Evolutionary conservation across 306 rosid species (phyloP), one percentile per base, ranked within the genome.

Genomic region (Delonix regia): DNA sequence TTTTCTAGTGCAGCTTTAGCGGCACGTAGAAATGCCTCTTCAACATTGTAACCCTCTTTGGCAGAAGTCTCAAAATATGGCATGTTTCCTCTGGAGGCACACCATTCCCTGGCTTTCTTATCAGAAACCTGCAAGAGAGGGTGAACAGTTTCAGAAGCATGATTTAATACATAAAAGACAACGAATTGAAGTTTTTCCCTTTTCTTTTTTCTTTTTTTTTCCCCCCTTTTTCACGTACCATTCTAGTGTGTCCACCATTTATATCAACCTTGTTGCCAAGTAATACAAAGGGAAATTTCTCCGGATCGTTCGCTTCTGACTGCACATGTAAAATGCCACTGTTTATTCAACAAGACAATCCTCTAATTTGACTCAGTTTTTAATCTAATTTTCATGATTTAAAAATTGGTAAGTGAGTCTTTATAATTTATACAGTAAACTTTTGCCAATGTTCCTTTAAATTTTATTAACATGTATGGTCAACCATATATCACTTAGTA

Each of bases 11-110:
- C 71, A 12, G 34, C 11, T 41, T 66, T 66, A 41, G 71, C 71
- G 16, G 34, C 71, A 66, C 71, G 21, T 66, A 66, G 41, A 47
- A 66, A 66, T 12, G 71, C 71, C 34, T 66, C 71, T 52, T 66
- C 71, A 39, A 66, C 52, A 22, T 66, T 66, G 52, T 66, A 66
- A 12, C 27, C 27, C 34, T 66, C 52, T 27, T 66, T 66, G 3
- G 71, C 71, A 21, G 71, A 66, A 10, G 71, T 66, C 52, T 66
- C 71, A 19, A 39, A 66, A 66, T 41, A 66, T 39, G 71, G 71
- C 16, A 66, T 66, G 19, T 66, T 66, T 45, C 71, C 71, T 19
- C 71, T 21, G 27, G 71, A 39, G 21, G 30, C 71, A 66, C 71
- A 66, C 71, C 71, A 66, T 41, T 41, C 71, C 19, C 2, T 66